Evolutionary conservation across 129 eudicot species (phyloP).

Genomic region (Helichrysum umbraculigerum): DNA sequence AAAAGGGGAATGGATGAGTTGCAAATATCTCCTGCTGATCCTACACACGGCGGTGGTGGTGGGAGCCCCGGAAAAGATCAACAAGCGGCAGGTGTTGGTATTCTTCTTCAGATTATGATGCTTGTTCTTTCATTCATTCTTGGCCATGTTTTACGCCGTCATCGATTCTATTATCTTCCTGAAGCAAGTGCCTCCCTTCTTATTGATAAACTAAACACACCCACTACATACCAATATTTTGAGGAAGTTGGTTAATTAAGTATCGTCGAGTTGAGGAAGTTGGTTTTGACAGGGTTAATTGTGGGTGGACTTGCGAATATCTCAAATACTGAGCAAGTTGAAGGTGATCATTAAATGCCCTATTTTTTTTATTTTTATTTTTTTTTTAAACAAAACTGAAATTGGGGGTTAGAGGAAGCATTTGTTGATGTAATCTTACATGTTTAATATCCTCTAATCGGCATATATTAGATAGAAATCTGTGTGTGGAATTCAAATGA

Average conservation of each 20-base stretch:
- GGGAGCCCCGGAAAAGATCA: constrained; percentile 73
- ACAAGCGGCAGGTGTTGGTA: constrained; percentile 98
- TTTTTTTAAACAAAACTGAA: too few species aligned
- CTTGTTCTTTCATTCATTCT: constrained; percentile 92
- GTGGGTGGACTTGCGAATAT: constrained; percentile 96
- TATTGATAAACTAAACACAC: constrained; percentile 51
- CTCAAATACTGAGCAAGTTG: constrained; percentile 91
- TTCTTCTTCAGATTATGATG: constrained; percentile 98
- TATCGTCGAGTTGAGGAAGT: neutral
- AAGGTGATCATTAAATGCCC: too few species aligned
- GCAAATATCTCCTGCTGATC: constrained; percentile 71
- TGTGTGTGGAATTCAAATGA: too few species aligned
- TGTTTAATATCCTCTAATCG: too few species aligned
- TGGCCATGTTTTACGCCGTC: constrained; percentile 97
- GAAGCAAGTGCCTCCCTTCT: constrained; percentile 98
- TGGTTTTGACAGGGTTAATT: constrained; percentile 59
- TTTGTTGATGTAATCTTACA: too few species aligned
- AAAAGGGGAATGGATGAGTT: constrained; percentile 43
- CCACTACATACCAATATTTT: too few species aligned
- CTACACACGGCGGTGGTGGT: constrained; percentile 37
- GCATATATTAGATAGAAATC: too few species aligned
- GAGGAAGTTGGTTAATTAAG: neutral
- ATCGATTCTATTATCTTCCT: constrained; percentile 87
- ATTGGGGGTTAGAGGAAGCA: too few species aligned
- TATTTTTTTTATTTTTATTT: too few species aligned